Evolutionary conservation across 257 asterid species (phyloP).

Genomic region (Prunella vulgaris): DNA sequence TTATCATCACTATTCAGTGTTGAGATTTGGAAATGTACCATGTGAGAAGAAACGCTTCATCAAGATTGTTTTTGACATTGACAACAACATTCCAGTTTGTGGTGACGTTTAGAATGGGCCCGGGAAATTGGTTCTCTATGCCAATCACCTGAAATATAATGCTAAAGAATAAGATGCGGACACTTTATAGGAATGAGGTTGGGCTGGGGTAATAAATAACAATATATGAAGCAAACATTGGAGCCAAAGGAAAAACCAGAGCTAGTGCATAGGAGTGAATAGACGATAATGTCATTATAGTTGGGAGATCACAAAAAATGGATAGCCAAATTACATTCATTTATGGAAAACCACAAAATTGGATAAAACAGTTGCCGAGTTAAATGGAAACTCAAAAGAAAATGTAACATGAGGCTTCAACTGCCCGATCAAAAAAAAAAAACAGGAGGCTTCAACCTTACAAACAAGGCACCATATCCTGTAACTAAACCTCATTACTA

Average conservation of each 20-base stretch:
- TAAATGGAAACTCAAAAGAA: not conserved
- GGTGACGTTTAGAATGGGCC: conserved; percentile 83
- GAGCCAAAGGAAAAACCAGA: not conserved
- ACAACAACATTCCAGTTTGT: conserved; percentile 90
- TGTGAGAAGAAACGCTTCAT: conserved; percentile 84
- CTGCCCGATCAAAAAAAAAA: too few relatives aligned
- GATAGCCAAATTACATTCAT: not conserved
- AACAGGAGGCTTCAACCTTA: not conserved
- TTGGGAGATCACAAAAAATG: not conserved
- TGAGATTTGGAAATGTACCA: conserved; percentile 44
- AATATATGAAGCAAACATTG: not conserved
- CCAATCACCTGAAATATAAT: conserved; percentile 67
- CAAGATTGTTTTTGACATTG: conserved; percentile 77
- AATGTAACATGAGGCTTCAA: not conserved
- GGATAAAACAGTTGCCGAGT: not conserved
- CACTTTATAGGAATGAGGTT: not conserved
- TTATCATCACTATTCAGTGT: conserved; percentile 12
- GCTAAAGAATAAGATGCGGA: conserved; percentile 15
- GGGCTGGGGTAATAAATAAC: not conserved
- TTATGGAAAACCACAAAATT: not conserved
- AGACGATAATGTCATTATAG: not conserved
- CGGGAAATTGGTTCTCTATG: conserved; percentile 79
- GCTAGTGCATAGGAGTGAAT: not conserved
- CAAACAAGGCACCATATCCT: not conserved
- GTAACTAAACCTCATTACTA: not conserved